These are phyloP conservation scores for Nicotiana obtusifolia DNA, from an alignment of 257 asterid species.

Conservation along the genomic window DNA sequence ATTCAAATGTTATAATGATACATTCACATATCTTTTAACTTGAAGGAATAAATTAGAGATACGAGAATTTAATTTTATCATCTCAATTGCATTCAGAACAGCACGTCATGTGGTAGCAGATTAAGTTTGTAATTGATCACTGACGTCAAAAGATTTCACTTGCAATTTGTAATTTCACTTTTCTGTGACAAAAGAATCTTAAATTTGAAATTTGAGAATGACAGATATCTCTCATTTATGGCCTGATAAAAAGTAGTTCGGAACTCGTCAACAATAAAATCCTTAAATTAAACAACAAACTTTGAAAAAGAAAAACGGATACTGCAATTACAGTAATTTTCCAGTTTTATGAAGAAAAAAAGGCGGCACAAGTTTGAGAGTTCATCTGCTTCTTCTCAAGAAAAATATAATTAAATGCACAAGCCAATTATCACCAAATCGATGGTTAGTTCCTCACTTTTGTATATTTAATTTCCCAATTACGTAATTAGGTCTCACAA, in stretches of 20 bases:
- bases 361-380: conserved; percentile 8
- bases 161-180: not conserved
- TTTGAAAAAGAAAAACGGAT: not conserved
- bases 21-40: too few species aligned
- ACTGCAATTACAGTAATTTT: not conserved
- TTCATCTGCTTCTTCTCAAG: not conserved
- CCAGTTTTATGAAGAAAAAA: not conserved
- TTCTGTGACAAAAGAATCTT: not conserved
- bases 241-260: not conserved
- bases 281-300: not conserved
- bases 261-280: not conserved
- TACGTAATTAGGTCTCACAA: conserved; percentile 4
- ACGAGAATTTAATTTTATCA: too few species aligned
- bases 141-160: not conserved
- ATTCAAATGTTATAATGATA: too few species aligned
- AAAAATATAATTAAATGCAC: not conserved
- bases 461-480: not conserved
- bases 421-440: not conserved
- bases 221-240: not conserved
- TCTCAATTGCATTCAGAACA: too few species aligned
- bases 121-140: too few species aligned
- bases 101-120: too few species aligned
- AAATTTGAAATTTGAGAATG: not conserved
- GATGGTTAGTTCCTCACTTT: not conserved
- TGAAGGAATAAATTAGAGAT: too few species aligned